Conservation (phyloP, 2,329 filamentous ascomycete species). For the Phialemoniopsis sp. region DNA sequence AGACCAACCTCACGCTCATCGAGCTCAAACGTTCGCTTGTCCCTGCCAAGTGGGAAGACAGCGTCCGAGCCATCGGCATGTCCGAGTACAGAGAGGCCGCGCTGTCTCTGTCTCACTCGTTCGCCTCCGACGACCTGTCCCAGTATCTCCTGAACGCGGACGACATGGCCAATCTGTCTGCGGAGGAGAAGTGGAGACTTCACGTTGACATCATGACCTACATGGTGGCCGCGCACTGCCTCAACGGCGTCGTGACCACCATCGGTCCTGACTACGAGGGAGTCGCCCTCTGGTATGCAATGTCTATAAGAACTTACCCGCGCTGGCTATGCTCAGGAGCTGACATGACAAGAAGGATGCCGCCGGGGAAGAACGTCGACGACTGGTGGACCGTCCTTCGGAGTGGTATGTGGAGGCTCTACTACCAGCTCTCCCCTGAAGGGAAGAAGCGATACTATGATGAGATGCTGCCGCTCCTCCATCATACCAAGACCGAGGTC, state of each 20-base stretch:
- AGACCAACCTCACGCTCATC: slow-evolving; percentile 19
- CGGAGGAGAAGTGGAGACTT: slow-evolving; percentile 69
- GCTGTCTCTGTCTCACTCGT: slow-evolving; percentile 70
- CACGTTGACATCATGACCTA: slow-evolving; percentile 77
- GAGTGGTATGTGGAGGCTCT: slow-evolving; percentile 73
- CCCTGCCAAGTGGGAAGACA: slow-evolving; percentile 46
- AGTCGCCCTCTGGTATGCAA: slow-evolving; percentile 70
- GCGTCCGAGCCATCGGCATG: slow-evolving; percentile 59
- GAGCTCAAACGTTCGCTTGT: slow-evolving; percentile 40
- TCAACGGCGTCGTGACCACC: slow-evolving; percentile 69
- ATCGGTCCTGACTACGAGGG: slow-evolving; percentile 73
- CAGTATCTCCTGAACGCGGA: slow-evolving; percentile 72
- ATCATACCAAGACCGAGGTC: slow-evolving; percentile 65
- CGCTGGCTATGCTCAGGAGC: no score
- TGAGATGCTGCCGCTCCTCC: slow-evolving; percentile 72
- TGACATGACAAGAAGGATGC: slow-evolving; percentile 52
- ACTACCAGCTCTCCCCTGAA: slow-evolving; percentile 69
- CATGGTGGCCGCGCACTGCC: slow-evolving; percentile 69
- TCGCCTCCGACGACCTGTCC: slow-evolving; percentile 69
- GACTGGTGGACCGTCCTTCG: slow-evolving; percentile 68
- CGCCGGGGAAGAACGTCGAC: slow-evolving; percentile 70
- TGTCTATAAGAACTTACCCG: no score
- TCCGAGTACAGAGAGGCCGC: slow-evolving; percentile 69
- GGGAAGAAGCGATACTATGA: slow-evolving; percentile 70
- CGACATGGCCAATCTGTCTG: slow-evolving; percentile 53